Evolutionary conservation across 352 stramenopile species (phyloP).

Genomic region (Blastocystis sp.): DNA sequence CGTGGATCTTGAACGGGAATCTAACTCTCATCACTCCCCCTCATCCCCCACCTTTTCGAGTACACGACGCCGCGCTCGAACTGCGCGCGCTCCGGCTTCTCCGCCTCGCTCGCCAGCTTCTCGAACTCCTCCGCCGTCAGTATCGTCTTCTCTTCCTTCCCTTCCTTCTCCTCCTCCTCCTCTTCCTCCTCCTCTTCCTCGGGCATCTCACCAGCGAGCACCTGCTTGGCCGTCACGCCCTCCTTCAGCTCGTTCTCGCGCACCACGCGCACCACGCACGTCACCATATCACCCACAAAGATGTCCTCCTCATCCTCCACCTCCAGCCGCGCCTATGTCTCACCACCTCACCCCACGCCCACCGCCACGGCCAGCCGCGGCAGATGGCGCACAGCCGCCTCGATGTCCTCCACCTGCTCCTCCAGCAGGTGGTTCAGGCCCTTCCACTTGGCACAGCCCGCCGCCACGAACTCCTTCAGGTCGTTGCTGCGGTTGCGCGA

Average conservation of each 20-base stretch:
- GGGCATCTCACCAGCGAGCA: too few relatives aligned
- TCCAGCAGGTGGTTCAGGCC: conserved; percentile 26
- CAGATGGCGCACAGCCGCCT: not conserved
- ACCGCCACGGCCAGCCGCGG: not conserved
- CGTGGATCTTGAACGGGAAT: conserved; percentile 30
- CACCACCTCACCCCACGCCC: not conserved
- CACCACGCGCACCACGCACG: conserved; percentile 75
- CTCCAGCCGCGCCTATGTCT: conserved; percentile 11
- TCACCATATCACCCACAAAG: conserved; percentile 84
- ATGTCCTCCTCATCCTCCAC: conserved; percentile 84
- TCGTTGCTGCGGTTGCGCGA: conserved; percentile 81
- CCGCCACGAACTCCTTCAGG: conserved; percentile 76
- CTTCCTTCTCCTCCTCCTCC: not conserved
- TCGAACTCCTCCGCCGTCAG: not conserved
- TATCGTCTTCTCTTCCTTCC: not conserved
- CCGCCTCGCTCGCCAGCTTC: not conserved
- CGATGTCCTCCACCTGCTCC: conserved; percentile 30
- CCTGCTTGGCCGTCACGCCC: too few relatives aligned
- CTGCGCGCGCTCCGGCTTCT: not conserved
- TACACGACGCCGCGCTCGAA: conserved; percentile 1
- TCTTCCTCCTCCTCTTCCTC: not conserved
- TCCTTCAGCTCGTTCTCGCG: too few relatives aligned
- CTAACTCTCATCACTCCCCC: not conserved
- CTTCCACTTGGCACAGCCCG: conserved; percentile 24
- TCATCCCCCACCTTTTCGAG: conserved; percentile 8